Evolutionary conservation across 768 basidiomycete genomes (phyloP).

Genomic region (Tulasnella sp.): DNA sequence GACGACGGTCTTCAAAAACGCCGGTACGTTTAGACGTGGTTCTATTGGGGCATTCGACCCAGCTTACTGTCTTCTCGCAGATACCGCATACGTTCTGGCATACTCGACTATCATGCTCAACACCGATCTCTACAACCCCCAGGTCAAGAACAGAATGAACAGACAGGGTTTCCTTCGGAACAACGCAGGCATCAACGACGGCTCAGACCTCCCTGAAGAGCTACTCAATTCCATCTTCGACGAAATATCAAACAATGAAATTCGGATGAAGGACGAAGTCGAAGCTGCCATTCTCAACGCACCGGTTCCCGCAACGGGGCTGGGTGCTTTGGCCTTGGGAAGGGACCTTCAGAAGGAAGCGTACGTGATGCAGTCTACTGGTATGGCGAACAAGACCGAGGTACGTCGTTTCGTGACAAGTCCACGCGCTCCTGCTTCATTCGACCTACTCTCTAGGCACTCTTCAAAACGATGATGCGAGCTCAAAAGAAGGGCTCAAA

Average conservation of each 20-base stretch:
- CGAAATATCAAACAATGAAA: constrained; percentile 86
- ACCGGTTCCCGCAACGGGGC: constrained; percentile 46
- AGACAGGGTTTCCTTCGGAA: constrained; percentile 87
- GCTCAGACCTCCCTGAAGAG: constrained; percentile 79
- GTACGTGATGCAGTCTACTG: constrained; percentile 89
- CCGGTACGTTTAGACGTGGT: constrained; percentile 47
- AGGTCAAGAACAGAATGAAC: constrained; percentile 91
- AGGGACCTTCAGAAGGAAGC: constrained; percentile 93
- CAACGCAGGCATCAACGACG: constrained; percentile 94
- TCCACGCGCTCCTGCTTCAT: neutral
- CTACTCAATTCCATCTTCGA: constrained; percentile 72
- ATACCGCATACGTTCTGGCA: constrained; percentile 89
- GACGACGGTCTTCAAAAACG: constrained; percentile 83
- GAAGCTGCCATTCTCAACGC: constrained; percentile 45
- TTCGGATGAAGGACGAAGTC: constrained; percentile 97
- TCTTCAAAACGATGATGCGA: constrained; percentile 88
- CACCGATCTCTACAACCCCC: constrained; percentile 94
- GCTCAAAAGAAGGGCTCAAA: constrained; percentile 78
- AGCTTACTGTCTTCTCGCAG: constrained; percentile 34
- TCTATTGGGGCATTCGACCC: neutral
- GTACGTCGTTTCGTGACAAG: constrained; percentile 35
- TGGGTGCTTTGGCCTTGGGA: constrained; percentile 82
- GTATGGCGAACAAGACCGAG: constrained; percentile 96
- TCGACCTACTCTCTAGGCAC: constrained; percentile 44
- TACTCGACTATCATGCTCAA: constrained; percentile 95